phyloP scores from a whole-genome alignment of 2,329 filamentous ascomycete genomes.

The Hymenoscyphus albidus region DNA sequence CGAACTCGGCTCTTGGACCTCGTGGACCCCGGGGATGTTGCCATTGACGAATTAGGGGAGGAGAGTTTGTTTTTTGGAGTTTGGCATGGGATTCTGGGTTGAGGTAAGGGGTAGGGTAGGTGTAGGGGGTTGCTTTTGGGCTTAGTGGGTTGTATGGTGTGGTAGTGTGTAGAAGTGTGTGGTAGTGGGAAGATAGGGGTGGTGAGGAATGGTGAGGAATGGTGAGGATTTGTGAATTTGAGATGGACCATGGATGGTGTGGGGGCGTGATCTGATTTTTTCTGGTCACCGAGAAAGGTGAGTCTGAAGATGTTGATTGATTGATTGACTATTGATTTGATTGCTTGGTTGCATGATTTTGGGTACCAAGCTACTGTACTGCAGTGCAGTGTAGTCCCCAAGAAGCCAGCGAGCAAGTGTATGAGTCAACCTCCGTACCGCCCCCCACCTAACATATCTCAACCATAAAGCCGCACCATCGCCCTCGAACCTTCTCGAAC shows the following conservation, averaged over 20 bases:
- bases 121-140: background rate
- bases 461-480: background rate
- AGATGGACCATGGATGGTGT: background rate
- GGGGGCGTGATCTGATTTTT: background rate
- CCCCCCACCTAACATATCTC: background rate
- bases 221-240: constrained; percentile 18
- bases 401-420: background rate
- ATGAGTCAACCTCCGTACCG: constrained; percentile 1
- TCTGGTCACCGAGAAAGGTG: background rate
- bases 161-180: constrained; percentile 17
- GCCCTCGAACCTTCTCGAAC: constrained; percentile 1
- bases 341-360: too few species aligned
- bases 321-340: too few species aligned
- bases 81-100: too few species aligned
- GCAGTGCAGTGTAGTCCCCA: too few species aligned
- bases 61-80: background rate
- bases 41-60: background rate
- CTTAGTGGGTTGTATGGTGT: constrained; percentile 17
- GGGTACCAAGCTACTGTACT: too few species aligned
- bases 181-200: constrained; percentile 1
- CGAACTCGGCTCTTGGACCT: background rate
- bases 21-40: background rate
- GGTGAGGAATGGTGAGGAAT: background rate
- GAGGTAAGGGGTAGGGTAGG: background rate
- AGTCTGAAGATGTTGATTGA: background rate